Conservation (phyloP, 1,284 basidiomycete genomes). For the Lignosus rhinocerotis region DNA sequence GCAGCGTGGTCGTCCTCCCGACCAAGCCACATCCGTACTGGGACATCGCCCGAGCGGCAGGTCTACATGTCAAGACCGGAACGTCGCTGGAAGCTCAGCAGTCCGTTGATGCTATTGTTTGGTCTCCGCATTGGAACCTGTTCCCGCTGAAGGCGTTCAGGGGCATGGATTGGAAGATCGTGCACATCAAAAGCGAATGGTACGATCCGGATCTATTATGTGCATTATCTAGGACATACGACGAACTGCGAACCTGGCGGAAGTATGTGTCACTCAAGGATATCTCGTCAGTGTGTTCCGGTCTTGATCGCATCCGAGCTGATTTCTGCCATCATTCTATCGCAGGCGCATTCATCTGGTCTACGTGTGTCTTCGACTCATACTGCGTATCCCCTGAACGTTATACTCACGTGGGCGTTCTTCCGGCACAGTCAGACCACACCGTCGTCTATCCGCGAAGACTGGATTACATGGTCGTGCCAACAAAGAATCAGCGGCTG, state of each 20-base stretch:
- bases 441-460: constrained; percentile 23
- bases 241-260: constrained; percentile 22
- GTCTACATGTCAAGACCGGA: background rate
- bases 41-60: background rate
- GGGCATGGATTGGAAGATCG: constrained; percentile 11
- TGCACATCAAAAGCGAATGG: constrained; percentile 20
- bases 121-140: constrained; percentile 21
- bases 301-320: too few species aligned
- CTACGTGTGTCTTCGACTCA: too few species aligned
- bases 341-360: too few species aligned
- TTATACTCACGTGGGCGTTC: background rate
- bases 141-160: constrained; percentile 25
- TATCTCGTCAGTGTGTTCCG: constrained; percentile 11
- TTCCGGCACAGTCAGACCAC: constrained; percentile 18
- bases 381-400: background rate
- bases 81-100: background rate
- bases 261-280: constrained; percentile 25
- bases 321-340: too few species aligned
- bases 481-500: constrained; percentile 25
- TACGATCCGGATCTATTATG: constrained; percentile 23
- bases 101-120: constrained; percentile 11
- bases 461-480: constrained; percentile 13
- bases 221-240: constrained; percentile 17
- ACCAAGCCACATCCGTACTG: background rate
- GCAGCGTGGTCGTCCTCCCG: background rate